Conservation (phyloP, 2,329 filamentous ascomycete species). For the Monilinia fructigena region DNA sequence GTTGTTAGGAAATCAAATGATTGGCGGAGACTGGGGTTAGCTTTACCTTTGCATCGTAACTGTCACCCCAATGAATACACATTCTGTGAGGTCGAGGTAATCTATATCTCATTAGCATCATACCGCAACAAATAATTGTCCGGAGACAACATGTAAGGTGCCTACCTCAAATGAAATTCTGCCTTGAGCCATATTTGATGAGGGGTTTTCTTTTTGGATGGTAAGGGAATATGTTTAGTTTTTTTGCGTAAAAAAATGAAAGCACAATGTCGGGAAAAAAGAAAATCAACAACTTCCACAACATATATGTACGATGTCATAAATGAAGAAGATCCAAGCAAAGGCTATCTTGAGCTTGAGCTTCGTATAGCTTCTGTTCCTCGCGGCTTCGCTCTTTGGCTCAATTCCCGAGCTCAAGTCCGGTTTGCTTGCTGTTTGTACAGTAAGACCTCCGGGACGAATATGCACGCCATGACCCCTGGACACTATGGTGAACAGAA, state of each 20-base stretch:
- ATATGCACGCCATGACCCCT: slow-evolving; percentile 15
- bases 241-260: background rate
- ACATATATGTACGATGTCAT: slow-evolving; percentile 11
- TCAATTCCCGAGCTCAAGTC: slow-evolving; percentile 14
- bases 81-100: slow-evolving; percentile 50
- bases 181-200: slow-evolving; percentile 1
- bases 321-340: background rate
- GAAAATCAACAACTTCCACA: slow-evolving; percentile 5
- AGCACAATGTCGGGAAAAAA: background rate
- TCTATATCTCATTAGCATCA: slow-evolving; percentile 40
- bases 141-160: background rate
- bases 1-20: background rate
- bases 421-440: background rate
- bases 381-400: slow-evolving; percentile 16
- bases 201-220: background rate
- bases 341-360: background rate
- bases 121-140: background rate
- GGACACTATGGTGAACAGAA: no score
- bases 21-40: background rate
- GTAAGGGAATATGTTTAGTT: background rate
- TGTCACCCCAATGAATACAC: slow-evolving; percentile 62
- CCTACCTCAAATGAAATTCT: slow-evolving; percentile 25
- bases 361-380: background rate
- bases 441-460: slow-evolving; percentile 19
- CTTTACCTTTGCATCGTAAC: slow-evolving; percentile 58